Percentiles rank a stretch among this genome's conserved stretches.
Conservation (phyloP, 163 green algal genomes). For the Chloromonas sp. region DNA sequence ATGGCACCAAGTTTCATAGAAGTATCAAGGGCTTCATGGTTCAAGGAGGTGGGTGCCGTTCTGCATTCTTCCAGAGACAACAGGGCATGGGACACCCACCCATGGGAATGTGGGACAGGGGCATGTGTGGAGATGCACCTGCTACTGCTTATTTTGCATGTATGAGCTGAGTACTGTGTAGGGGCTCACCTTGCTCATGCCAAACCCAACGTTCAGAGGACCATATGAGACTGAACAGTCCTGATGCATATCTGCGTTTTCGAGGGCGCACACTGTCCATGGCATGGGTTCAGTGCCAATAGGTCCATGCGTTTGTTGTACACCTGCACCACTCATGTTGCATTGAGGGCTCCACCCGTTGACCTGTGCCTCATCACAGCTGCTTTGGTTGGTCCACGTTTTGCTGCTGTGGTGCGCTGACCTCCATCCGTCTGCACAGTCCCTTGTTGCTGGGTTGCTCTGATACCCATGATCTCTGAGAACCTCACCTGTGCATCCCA, state of each 20-base stretch:
- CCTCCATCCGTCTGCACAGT: not conserved
- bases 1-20: slow-evolving; percentile 87
- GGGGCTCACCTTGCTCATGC: not conserved
- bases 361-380: too few species aligned
- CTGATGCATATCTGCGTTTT: too few species aligned
- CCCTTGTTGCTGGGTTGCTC: not conserved
- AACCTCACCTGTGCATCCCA: not conserved
- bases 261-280: too few species aligned
- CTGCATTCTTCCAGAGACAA: not conserved
- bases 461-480: not conserved
- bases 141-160: not conserved
- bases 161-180: not conserved
- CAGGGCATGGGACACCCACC: not conserved
- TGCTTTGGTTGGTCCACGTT: too few species aligned
- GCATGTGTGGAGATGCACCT: not conserved
- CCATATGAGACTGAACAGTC: too few species aligned
- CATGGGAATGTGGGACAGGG: not conserved
- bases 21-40: slow-evolving; percentile 95
- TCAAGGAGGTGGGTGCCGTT: slow-evolving; percentile 53
- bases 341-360: too few species aligned
- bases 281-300: too few species aligned
- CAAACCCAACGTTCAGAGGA: not conserved
- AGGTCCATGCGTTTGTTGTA: too few species aligned
- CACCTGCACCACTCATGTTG: too few species aligned
- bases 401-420: not conserved